A percentile compares a stretch with the other conserved stretches of the same genome.
Conservation (phyloP, 2,329 filamentous ascomycete genomes). For the Beauveria asiatica region DNA sequence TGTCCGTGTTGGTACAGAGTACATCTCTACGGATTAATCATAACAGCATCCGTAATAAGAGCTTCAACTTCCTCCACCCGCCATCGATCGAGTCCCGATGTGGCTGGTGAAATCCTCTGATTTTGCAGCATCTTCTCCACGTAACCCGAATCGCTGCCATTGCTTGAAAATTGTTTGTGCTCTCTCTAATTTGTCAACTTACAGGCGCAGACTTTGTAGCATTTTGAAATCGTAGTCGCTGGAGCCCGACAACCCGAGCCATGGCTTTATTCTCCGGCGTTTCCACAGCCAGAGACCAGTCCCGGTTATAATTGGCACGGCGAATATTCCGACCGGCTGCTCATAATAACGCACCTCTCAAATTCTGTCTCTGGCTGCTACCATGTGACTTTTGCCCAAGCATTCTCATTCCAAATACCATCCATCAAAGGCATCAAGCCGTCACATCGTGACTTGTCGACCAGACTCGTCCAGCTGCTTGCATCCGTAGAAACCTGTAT, state of each 20-base stretch:
- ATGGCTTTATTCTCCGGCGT: constrained; percentile 1
- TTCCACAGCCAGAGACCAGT: not conserved
- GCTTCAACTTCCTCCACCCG: not conserved
- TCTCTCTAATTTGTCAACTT: too few species aligned
- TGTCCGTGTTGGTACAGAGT: too few species aligned
- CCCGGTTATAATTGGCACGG: not conserved
- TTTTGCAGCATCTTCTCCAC: too few species aligned
- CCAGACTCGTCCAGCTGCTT: not conserved
- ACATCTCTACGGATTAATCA: too few species aligned
- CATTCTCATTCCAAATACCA: too few species aligned
- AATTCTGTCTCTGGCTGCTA: too few species aligned
- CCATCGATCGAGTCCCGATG: constrained; percentile 6
- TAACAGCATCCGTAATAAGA: too few species aligned
- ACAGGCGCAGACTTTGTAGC: not conserved
- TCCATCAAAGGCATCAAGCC: not conserved
- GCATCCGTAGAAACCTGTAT: not conserved
- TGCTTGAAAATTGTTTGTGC: too few species aligned
- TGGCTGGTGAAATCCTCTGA: not conserved
- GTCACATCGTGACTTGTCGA: too few species aligned
- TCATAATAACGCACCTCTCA: too few species aligned
- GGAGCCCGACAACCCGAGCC: not conserved
- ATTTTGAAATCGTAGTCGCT: not conserved
- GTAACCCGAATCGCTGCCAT: too few species aligned
- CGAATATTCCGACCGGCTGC: not conserved
- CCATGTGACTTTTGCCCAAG: too few species aligned